phyloP scores from a whole-genome alignment of 2,329 filamentous ascomycete species.

The Trichoderma simmonsii region DNA sequence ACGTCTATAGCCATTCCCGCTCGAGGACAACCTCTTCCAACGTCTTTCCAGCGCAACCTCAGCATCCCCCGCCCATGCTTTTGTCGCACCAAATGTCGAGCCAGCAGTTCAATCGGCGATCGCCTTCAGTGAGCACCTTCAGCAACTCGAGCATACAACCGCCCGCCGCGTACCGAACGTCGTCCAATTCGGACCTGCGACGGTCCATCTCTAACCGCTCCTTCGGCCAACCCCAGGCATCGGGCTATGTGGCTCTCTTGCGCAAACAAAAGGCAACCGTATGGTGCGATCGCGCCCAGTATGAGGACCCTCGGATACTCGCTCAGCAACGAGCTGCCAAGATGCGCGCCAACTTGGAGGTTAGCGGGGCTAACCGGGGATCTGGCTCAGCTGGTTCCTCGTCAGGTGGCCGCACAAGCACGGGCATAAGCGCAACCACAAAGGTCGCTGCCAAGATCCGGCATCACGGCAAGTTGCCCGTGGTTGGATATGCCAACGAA shows the following conservation, averaged over 20 bases:
- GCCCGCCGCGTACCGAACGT: conserved; percentile 55
- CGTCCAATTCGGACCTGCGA: conserved; percentile 58
- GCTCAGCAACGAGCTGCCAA: conserved; percentile 86
- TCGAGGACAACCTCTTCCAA: conserved; percentile 57
- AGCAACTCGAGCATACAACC: conserved; percentile 68
- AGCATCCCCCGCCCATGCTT: conserved; percentile 28
- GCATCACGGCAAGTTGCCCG: conserved; percentile 77
- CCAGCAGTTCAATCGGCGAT: conserved; percentile 43
- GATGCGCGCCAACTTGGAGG: conserved; percentile 78
- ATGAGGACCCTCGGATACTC: conserved; percentile 79
- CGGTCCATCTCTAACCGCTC: conserved; percentile 82
- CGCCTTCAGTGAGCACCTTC: conserved; percentile 65
- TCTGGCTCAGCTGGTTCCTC: conserved; percentile 42
- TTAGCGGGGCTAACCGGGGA: conserved; percentile 57
- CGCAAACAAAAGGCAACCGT: conserved; percentile 96
- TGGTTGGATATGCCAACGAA: conserved; percentile 72
- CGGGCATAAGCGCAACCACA: conserved; percentile 57
- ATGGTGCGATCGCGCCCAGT: conserved; percentile 93
- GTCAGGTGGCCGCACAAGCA: conserved; percentile 53
- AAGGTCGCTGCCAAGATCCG: conserved; percentile 82
- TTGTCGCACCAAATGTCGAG: conserved; percentile 10
- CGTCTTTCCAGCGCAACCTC: conserved; percentile 42
- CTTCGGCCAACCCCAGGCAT: conserved; percentile 57
- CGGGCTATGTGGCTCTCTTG: conserved; percentile 93
- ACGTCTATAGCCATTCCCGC: conserved; percentile 51